phyloP scores from a whole-genome alignment of 768 basidiomycete species.

The Candolleomyces aberdarensis region DNA sequence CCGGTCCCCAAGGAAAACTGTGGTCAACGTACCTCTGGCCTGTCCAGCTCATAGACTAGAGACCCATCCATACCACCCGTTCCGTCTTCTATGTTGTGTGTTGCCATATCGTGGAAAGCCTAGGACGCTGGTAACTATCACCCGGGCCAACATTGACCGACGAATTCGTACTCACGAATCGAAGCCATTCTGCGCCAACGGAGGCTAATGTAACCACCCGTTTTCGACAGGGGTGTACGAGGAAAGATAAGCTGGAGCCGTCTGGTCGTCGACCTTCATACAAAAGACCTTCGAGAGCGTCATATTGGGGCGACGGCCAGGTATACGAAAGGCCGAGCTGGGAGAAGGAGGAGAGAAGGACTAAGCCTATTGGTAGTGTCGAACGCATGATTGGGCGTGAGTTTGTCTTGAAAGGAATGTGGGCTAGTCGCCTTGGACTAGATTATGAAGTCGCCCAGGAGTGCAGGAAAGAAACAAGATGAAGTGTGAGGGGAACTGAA shows the following conservation, averaged over 20 bases:
- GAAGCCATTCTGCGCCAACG: constrained; percentile 33
- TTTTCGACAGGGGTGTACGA: constrained; percentile 31
- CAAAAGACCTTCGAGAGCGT: constrained; percentile 30
- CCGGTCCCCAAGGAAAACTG: no score
- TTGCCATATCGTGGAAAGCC: constrained; percentile 52
- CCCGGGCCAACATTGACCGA: background rate
- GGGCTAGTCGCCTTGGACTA: background rate
- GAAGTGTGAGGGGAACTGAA: no score
- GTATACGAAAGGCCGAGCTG: constrained; percentile 18
- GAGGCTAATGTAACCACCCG: constrained; percentile 26
- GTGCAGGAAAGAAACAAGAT: background rate
- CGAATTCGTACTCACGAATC: constrained; percentile 23
- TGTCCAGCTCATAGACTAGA: constrained; percentile 43
- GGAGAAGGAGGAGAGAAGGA: constrained; percentile 7
- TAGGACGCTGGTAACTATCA: constrained; percentile 12
- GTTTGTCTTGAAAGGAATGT: background rate
- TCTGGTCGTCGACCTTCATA: constrained; percentile 31
- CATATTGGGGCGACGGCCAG: constrained; percentile 36
- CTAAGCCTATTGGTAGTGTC: background rate
- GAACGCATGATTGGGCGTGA: background rate
- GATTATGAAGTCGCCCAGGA: background rate
- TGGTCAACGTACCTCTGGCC: constrained; percentile 32
- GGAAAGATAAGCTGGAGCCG: constrained; percentile 28
- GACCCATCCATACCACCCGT: constrained; percentile 51
- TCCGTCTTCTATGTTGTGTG: constrained; percentile 41